phyloP scores from a whole-genome alignment of 805 yeast species.

The Schizosaccharomyces lindneri region DNA sequence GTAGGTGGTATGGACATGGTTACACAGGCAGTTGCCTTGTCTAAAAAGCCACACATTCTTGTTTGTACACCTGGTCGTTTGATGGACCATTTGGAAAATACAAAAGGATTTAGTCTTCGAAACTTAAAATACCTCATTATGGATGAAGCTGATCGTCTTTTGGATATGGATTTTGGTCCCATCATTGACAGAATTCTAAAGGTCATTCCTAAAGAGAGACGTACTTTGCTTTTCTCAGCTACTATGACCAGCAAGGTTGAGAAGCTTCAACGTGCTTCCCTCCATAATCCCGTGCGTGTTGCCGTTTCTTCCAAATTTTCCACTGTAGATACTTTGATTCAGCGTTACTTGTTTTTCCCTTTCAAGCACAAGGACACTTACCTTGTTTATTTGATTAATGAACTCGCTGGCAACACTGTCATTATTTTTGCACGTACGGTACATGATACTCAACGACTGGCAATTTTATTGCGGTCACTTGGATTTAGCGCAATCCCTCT shows the following conservation, averaged over 20 bases:
- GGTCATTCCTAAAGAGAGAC: constrained; percentile 53
- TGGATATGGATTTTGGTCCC: constrained; percentile 93
- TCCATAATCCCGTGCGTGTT: constrained; percentile 67
- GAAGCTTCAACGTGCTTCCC: constrained; percentile 78
- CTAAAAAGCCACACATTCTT: constrained; percentile 79
- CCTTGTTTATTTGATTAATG: constrained; percentile 59
- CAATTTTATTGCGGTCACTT: constrained; percentile 49
- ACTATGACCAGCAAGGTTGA: constrained; percentile 91
- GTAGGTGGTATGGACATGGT: constrained; percentile 98
- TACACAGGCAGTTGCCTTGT: constrained; percentile 85
- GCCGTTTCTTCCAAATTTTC: constrained; percentile 73
- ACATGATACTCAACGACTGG: constrained; percentile 81
- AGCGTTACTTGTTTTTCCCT: constrained; percentile 71
- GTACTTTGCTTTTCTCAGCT: constrained; percentile 80
- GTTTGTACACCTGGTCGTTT: constrained; percentile 85
- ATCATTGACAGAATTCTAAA: constrained; percentile 67
- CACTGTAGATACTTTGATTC: constrained; percentile 83
- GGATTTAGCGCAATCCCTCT: constrained; percentile 81
- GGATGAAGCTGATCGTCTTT: constrained; percentile 98
- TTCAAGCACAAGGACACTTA: constrained; percentile 81
- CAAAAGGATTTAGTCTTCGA: constrained; percentile 72
- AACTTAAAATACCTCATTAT: constrained; percentile 72
- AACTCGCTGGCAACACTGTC: constrained; percentile 58
- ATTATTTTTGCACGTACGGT: constrained; percentile 85
- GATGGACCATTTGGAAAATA: constrained; percentile 82